Evolutionary conservation across 1,139 yeast genomes (phyloP), one percentile per base, ranked within the genome.

Genomic region (Keqinozyma sinolaborantium): DNA sequence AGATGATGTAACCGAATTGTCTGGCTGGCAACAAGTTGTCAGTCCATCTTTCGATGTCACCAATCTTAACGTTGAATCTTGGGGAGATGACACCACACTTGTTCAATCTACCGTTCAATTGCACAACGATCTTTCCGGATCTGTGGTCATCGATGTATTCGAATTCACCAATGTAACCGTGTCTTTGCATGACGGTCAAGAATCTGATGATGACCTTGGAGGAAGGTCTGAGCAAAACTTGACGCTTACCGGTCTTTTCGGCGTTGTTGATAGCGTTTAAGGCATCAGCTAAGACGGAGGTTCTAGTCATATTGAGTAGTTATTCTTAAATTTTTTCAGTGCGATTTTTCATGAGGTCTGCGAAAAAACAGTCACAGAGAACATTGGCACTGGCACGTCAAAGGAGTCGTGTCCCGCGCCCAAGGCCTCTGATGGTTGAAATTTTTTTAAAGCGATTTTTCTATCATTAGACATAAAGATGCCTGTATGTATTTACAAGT

Each of bases 181-280:
- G 97, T 77, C 81, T 87, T 78, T 92, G 98, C 86, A 92, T 90
- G 53, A 92, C 98, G 60, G 87, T 79, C 70, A 92, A 78, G 71
- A 90, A 92, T 75, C 88, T 92, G 78, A 92, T 77, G 70, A 92
- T 88, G 55, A 92, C 98, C 80, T 92, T 92, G 62, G 98, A 92
- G 35, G 97, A 90, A 51, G 98, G 98, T 82, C 98, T 87, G 69
- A 92, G 79, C 67, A 92, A 73, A 53, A 92, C 98, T 79, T 92
- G 98, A 76, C 98, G 86, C 78, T 92, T 92, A 72, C 98, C 98
- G 66, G 97, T 82, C 75, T 90, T 92, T 77, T 92, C 98, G 69
- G 98, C 98, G 70, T 92, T 92, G 90, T 90, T 87, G 69, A 92
- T 92, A 58, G 96, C 81, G 70, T 92, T 90, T 65, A 92, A 84